These are phyloP conservation scores for Paecilomyces fulvus DNA, from an alignment of 2,329 filamentous ascomycete genomes.

Conservation along the genomic window DNA sequence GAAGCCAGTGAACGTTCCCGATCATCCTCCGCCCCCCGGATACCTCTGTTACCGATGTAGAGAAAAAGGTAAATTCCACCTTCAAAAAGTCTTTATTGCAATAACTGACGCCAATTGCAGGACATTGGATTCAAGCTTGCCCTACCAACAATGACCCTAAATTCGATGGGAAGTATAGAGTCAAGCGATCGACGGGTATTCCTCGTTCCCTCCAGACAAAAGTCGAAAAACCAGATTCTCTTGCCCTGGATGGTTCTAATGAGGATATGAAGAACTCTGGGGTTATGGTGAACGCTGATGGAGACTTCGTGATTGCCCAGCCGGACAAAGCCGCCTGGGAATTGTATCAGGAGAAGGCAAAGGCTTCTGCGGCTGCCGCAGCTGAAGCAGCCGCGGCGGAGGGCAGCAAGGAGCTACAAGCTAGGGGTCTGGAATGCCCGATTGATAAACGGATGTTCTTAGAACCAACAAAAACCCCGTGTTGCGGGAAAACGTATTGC, in stretches of 20 bases:
- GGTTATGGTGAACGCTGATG: conserved; percentile 96
- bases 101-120: conserved; percentile 27
- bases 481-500: conserved; percentile 97
- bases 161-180: conserved; percentile 84
- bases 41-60: conserved; percentile 96
- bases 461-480: conserved; percentile 98
- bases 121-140: conserved; percentile 98
- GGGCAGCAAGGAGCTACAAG: conserved; percentile 78
- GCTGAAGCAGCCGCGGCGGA: conserved; percentile 68
- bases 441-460: conserved; percentile 98
- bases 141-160: conserved; percentile 98
- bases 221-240: conserved; percentile 77
- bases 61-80: conserved; percentile 58
- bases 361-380: conserved; percentile 73
- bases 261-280: conserved; percentile 78
- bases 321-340: conserved; percentile 96
- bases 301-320: conserved; percentile 93
- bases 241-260: conserved; percentile 63
- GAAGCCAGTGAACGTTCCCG: conserved; percentile 61
- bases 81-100: conserved; percentile 1
- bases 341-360: conserved; percentile 89
- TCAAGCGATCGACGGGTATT: conserved; percentile 95
- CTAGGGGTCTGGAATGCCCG: conserved; percentile 81
- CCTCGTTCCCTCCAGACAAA: conserved; percentile 92
- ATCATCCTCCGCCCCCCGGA: conserved; percentile 84